A percentile compares a stretch with the other conserved stretches of the same genome.
phyloP scores from a whole-genome alignment of 1,284 basidiomycete genomes.

The Meira miltonrushii region DNA sequence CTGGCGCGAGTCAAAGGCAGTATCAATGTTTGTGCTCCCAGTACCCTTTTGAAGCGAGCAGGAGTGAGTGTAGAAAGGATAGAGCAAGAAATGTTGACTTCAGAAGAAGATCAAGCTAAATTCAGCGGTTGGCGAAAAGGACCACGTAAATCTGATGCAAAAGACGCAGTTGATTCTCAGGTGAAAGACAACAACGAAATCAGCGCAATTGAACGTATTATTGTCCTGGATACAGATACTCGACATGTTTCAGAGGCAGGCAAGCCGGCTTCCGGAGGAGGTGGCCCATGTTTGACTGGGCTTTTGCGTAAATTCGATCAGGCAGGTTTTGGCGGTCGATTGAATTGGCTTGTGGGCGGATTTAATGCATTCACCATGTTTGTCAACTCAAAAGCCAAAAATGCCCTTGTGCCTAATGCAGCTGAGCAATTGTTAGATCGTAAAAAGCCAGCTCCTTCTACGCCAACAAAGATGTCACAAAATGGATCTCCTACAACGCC shows the following conservation, averaged over 20 bases:
- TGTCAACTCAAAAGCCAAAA: background rate
- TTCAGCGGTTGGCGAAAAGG: slow-evolving; percentile 39
- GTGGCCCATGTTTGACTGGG: slow-evolving; percentile 44
- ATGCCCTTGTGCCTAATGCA: background rate
- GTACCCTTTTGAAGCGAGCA: slow-evolving; percentile 68
- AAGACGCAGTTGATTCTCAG: slow-evolving; percentile 5
- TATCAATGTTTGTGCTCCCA: slow-evolving; percentile 85
- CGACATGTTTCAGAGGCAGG: slow-evolving; percentile 31
- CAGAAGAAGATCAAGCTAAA: slow-evolving; percentile 22
- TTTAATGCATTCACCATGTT: slow-evolving; percentile 27
- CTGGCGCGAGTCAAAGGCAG: slow-evolving; percentile 55
- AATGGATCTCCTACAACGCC: no score
- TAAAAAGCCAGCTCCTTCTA: background rate
- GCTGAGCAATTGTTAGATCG: background rate
- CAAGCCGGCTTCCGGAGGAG: slow-evolving; percentile 41
- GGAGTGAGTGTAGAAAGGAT: slow-evolving; percentile 45
- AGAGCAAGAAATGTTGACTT: slow-evolving; percentile 43
- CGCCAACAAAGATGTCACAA: background rate
- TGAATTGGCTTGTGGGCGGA: slow-evolving; percentile 49
- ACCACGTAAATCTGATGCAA: slow-evolving; percentile 6
- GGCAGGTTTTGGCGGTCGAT: slow-evolving; percentile 39
- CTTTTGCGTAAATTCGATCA: slow-evolving; percentile 48
- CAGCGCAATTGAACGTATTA: slow-evolving; percentile 19
- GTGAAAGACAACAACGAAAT: slow-evolving; percentile 20
- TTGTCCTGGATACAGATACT: slow-evolving; percentile 47